Percentiles rank a stretch among this genome's conserved stretches.
These are phyloP conservation scores for Aspergillus ochraceus DNA, from an alignment of 2,329 filamentous ascomycete species.

Conservation along the genomic window DNA sequence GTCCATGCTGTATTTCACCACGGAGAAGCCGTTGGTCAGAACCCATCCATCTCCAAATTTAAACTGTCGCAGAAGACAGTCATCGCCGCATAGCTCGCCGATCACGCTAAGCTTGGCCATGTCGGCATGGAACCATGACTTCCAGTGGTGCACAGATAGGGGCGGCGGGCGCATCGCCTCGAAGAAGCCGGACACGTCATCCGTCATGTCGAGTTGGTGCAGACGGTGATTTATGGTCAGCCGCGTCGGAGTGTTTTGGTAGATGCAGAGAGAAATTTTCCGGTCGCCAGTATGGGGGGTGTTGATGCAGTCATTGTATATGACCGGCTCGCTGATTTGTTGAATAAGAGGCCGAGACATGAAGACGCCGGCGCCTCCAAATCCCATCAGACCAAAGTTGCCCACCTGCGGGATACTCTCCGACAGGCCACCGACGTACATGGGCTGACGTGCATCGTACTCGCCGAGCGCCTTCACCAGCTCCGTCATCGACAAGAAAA, in stretches of 20 bases:
- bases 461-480: slow-evolving; percentile 50
- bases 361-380: slow-evolving; percentile 62
- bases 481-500: slow-evolving; percentile 57
- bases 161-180: slow-evolving; percentile 55
- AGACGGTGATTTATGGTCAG: slow-evolving; percentile 58
- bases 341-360: slow-evolving; percentile 54
- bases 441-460: slow-evolving; percentile 51
- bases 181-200: slow-evolving; percentile 60
- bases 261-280: slow-evolving; percentile 59
- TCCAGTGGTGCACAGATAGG: slow-evolving; percentile 64
- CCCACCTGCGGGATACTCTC: slow-evolving; percentile 56
- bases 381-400: slow-evolving; percentile 60
- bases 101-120: slow-evolving; percentile 54
- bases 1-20: slow-evolving; percentile 50
- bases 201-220: slow-evolving; percentile 58
- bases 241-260: slow-evolving; percentile 53
- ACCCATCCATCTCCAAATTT: slow-evolving; percentile 48
- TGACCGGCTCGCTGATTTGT: slow-evolving; percentile 43
- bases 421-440: slow-evolving; percentile 59
- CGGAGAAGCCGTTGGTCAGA: slow-evolving; percentile 61
- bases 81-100: slow-evolving; percentile 55
- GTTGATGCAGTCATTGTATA: slow-evolving; percentile 52
- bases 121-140: slow-evolving; percentile 56
- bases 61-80: slow-evolving; percentile 59
- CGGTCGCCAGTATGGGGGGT: slow-evolving; percentile 54